Conservation (phyloP, 345 rosid species). For the Draba incana region DNA sequence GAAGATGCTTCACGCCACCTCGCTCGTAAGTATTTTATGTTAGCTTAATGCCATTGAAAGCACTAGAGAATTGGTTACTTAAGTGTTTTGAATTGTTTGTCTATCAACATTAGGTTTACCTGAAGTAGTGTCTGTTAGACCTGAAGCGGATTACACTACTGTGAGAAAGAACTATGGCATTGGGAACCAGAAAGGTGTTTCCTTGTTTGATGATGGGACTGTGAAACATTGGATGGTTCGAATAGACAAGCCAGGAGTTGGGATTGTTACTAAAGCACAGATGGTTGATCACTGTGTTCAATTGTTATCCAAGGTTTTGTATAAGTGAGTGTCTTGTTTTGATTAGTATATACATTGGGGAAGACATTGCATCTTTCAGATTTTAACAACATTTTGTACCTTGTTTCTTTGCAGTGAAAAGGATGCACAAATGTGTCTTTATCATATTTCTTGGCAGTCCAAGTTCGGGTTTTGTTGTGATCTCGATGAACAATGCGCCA, state of each 20-base stretch:
- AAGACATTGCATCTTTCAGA: slow-evolving; percentile 1
- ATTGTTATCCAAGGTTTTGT: slow-evolving; percentile 71
- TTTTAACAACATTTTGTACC: neutral
- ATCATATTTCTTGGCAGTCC: slow-evolving; percentile 85
- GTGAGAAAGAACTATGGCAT: slow-evolving; percentile 47
- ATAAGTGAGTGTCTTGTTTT: slow-evolving; percentile 57
- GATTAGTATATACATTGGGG: slow-evolving; percentile 3
- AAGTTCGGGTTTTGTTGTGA: slow-evolving; percentile 83
- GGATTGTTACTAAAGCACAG: slow-evolving; percentile 84
- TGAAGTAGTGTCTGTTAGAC: slow-evolving; percentile 68
- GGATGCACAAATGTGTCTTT: slow-evolving; percentile 94
- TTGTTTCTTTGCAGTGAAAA: slow-evolving; percentile 55
- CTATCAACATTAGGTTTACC: slow-evolving; percentile 57
- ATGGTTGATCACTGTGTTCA: slow-evolving; percentile 86
- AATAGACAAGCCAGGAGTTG: slow-evolving; percentile 71
- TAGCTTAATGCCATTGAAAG: neutral
- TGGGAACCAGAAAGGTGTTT: slow-evolving; percentile 38
- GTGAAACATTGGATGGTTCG: slow-evolving; percentile 78
- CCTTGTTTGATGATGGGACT: slow-evolving; percentile 62
- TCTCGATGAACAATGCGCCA: slow-evolving; percentile 72
- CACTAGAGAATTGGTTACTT: neutral
- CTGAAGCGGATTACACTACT: slow-evolving; percentile 56
- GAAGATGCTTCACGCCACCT: slow-evolving; percentile 66
- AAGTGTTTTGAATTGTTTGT: neutral
- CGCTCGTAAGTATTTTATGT: slow-evolving; percentile 45